Base-by-base conservation (phyloP, 495 filamentous ascomycete species). In the Coniosporium apollinis region DNA sequence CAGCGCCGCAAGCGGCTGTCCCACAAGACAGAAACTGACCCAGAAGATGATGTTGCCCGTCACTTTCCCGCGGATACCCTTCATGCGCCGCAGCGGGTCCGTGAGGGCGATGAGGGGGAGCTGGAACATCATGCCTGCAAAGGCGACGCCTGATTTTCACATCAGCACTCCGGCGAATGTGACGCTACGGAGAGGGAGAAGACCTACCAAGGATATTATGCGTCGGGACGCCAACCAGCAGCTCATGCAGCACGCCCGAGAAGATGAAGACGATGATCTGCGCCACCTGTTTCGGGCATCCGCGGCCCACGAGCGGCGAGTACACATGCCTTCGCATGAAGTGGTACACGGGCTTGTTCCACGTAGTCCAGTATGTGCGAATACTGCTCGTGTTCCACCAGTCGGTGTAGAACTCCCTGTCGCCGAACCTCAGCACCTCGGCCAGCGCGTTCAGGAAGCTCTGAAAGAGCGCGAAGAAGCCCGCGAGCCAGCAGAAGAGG, bases 381-480 rank as follows among this genome's bases (percentile, higher is more conserved):
- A 96, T 59, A 41, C 75, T 80, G 11, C 74, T 72, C 29, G 76
- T 82, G 49, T 97, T 97, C 89, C 87, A 97, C 89, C 89, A 97
- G 39, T 89, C 83, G 1, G 79, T 75, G 53, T 97, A 97, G 53
- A 96, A 97, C 30, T 87, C 77, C 13, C 89, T 71, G 56, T 97
- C 89, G 6, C 74, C 89, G 44, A 97, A 97, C 22, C 65, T 63
- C 64, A 83, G 82, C 5, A 94, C 60, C 56, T 97, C 89, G 1
- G 89, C 86, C 34, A 97, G 56, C 1, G 82, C 83, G 50, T 97
- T 97, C 13, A 97, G 59, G 24, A 76, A 68, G 3, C 74, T 78
- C 50, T 97, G 89, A 58, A 97, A 97, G 11, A 94, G 58, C 1
- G 87, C 87, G 48, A 94, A 96, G 65, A 97, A 96, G 1, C 89